A percentile compares a stretch with the other conserved stretches of the same genome.
Conservation (phyloP, 352 stramenopile species). For the Pythium aquatile region DNA sequence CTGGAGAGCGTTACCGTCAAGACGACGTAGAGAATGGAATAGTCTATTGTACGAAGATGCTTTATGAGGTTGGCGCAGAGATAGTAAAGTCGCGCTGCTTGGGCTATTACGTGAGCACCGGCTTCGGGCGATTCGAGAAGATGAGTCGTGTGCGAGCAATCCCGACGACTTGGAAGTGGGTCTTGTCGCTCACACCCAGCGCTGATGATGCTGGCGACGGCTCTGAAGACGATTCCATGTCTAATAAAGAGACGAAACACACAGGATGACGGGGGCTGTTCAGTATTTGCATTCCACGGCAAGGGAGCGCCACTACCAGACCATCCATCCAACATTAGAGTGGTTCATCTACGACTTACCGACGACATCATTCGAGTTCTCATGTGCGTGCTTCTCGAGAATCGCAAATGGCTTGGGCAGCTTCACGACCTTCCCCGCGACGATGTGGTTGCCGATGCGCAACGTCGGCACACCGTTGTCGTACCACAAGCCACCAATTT, state of each 20-base stretch:
- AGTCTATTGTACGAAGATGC: not conserved
- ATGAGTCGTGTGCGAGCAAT: conserved; percentile 76
- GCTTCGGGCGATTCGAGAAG: conserved; percentile 76
- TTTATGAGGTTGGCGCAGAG: not conserved
- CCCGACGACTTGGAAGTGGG: conserved; percentile 72
- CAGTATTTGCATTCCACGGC: not conserved
- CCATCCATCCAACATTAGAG: not conserved
- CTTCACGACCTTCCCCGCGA: conserved; percentile 65
- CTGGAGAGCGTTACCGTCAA: too few species aligned
- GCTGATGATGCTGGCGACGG: not conserved
- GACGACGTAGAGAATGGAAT: too few species aligned
- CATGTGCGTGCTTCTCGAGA: conserved; percentile 44
- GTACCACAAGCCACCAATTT: conserved; percentile 72
- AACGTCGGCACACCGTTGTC: conserved; percentile 65
- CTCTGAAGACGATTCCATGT: conserved; percentile 12
- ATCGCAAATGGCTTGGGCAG: conserved; percentile 78
- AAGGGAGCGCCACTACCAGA: not conserved
- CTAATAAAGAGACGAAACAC: not conserved
- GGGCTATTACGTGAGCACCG: conserved; percentile 41
- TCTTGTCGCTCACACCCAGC: not conserved
- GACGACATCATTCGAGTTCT: not conserved
- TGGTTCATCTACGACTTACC: conserved; percentile 1
- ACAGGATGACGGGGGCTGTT: not conserved
- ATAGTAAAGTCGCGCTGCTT: not conserved
- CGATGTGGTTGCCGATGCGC: conserved; percentile 82